These are phyloP conservation scores for Graphiopsis chlorocephala DNA, from an alignment of 2,329 filamentous ascomycete genomes.

Conservation along the genomic window DNA sequence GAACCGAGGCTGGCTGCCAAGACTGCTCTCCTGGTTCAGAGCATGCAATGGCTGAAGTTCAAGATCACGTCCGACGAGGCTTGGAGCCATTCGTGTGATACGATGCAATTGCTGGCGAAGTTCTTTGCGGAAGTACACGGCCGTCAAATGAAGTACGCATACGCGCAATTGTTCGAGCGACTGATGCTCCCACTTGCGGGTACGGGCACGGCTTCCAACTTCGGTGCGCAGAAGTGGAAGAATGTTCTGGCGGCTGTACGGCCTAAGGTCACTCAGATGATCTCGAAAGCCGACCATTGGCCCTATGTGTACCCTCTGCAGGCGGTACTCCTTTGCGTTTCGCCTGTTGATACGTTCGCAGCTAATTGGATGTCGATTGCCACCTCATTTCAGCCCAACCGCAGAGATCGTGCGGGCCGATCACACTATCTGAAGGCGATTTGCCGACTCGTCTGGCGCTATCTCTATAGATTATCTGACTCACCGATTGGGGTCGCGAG, in stretches of 20 bases:
- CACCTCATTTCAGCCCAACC: conserved; percentile 70
- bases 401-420: conserved; percentile 79
- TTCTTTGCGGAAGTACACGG: conserved; percentile 85
- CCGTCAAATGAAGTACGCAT: conserved; percentile 85
- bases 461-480: conserved; percentile 77
- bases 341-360: conserved; percentile 77
- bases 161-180: conserved; percentile 86
- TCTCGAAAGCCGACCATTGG: conserved; percentile 92
- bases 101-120: conserved; percentile 75
- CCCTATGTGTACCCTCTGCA: conserved; percentile 82
- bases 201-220: conserved; percentile 66
- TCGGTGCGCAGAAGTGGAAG: conserved; percentile 80
- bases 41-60: conserved; percentile 86
- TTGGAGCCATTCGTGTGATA: conserved; percentile 87
- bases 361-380: conserved; percentile 84
- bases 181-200: conserved; percentile 84
- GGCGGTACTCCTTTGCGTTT: conserved; percentile 82
- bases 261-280: conserved; percentile 76
- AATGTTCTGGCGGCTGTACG: conserved; percentile 78
- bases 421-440: conserved; percentile 83
- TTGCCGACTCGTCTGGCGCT: conserved; percentile 89
- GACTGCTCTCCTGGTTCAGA: conserved; percentile 81
- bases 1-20: conserved; percentile 72
- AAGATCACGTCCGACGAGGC: conserved; percentile 68
- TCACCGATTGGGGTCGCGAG: conserved; percentile 63